Percentiles rank a stretch among this genome's conserved stretches.
Evolutionary conservation across 306 rosid genomes (phyloP).

Genomic region (Casuarina equisetifolia): DNA sequence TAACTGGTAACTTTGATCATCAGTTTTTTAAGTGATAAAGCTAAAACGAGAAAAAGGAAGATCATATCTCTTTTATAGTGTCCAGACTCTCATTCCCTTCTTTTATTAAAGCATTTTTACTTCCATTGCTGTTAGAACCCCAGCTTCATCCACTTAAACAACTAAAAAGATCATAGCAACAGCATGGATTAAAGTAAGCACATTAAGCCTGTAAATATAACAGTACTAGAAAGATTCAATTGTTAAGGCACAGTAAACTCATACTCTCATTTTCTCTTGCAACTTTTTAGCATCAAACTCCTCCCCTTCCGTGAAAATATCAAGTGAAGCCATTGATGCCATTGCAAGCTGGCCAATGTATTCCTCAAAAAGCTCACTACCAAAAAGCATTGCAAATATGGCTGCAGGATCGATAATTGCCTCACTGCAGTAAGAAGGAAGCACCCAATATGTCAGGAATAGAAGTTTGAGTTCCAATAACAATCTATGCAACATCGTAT

Average conservation of each 20-base stretch:
- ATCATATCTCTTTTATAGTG: background rate
- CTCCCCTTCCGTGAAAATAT: conserved; percentile 85
- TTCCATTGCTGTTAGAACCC: background rate
- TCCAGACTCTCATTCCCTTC: conserved; percentile 8
- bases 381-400: conserved; percentile 97
- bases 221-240: conserved; percentile 1
- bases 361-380: conserved; percentile 98
- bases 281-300: conserved; percentile 79
- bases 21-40: background rate
- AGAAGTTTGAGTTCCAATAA: background rate
- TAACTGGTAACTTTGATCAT: background rate
- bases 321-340: conserved; percentile 98
- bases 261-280: conserved; percentile 96
- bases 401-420: conserved; percentile 98
- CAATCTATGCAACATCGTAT: background rate
- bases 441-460: conserved; percentile 26
- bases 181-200: background rate
- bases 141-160: background rate
- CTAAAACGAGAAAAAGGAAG: background rate
- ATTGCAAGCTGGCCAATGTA: conserved; percentile 95
- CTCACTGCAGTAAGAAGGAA: conserved; percentile 54
- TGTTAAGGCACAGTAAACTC: background rate
- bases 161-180: background rate
- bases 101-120: background rate
- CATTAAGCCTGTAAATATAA: background rate